Conservation (phyloP, 495 filamentous ascomycete genomes). For the Saxispiralis lemnorum region DNA sequence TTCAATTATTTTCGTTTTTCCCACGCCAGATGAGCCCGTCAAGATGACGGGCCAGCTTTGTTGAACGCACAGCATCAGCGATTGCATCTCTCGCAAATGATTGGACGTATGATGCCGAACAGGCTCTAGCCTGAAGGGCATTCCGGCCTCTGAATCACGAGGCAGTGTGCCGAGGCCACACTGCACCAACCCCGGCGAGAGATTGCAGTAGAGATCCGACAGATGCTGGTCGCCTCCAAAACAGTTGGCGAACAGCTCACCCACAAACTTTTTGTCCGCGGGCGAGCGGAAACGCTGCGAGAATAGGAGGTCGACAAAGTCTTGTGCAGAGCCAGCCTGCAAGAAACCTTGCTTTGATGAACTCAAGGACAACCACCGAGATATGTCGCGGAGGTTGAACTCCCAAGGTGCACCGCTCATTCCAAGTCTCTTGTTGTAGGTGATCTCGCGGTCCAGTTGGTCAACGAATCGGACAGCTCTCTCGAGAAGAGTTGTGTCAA, state of each 20-base stretch:
- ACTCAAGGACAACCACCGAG: slow-evolving; percentile 71
- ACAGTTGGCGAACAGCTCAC: slow-evolving; percentile 41
- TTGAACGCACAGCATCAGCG: slow-evolving; percentile 69
- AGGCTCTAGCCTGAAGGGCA: too few species aligned
- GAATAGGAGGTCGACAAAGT: slow-evolving; percentile 71
- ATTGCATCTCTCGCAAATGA: slow-evolving; percentile 55
- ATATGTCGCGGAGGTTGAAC: slow-evolving; percentile 83
- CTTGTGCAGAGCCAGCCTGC: slow-evolving; percentile 32
- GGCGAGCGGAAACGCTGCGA: slow-evolving; percentile 67
- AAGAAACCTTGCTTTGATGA: slow-evolving; percentile 38
- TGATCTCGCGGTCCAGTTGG: slow-evolving; percentile 50
- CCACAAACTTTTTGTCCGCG: slow-evolving; percentile 45
- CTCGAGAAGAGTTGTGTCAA: slow-evolving; percentile 35
- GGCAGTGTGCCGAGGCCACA: slow-evolving; percentile 58
- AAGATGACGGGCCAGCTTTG: slow-evolving; percentile 78
- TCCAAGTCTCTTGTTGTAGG: slow-evolving; percentile 47
- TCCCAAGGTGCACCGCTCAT: slow-evolving; percentile 86
- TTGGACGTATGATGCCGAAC: too few species aligned
- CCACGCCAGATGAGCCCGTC: slow-evolving; percentile 67
- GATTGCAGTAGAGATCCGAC: slow-evolving; percentile 40
- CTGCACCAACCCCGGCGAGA: slow-evolving; percentile 53
- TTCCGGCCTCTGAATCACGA: too few species aligned
- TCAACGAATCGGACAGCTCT: slow-evolving; percentile 68
- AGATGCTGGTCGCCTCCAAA: slow-evolving; percentile 29
- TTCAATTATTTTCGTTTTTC: slow-evolving; percentile 63